A percentile compares a stretch with the other conserved stretches of the same genome.
Evolutionary conservation across 2,329 filamentous ascomycete species (phyloP).

Genomic region (Orbilia oligospora): DNA sequence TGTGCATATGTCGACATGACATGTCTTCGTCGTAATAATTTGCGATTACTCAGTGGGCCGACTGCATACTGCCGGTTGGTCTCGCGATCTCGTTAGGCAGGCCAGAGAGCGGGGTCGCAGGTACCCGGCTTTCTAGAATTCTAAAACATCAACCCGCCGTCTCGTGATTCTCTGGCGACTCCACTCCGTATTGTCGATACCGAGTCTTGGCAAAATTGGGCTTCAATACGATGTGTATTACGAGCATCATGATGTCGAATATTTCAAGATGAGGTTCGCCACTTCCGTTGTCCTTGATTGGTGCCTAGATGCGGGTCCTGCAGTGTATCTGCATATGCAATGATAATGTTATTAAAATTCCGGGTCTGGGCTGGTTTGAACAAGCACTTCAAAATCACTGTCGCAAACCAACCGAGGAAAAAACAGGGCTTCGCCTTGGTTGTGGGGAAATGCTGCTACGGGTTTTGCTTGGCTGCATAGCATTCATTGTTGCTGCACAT

Average conservation of each 20-base stretch:
- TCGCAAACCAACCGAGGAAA: not conserved
- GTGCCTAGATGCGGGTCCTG: conserved; percentile 43
- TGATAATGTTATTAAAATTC: conserved; percentile 29
- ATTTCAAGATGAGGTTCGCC: not conserved
- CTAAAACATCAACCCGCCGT: not conserved
- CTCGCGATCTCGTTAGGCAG: too few species aligned
- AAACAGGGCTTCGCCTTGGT: conserved; percentile 5
- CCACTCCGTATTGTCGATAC: not conserved
- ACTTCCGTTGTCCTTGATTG: conserved; percentile 5
- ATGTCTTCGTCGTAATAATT: not conserved
- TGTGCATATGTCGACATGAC: too few species aligned
- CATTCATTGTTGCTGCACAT: not conserved
- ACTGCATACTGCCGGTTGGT: not conserved
- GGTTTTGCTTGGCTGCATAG: conserved; percentile 25
- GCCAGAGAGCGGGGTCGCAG: not conserved
- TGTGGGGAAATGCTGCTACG: conserved; percentile 4
- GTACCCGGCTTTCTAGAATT: not conserved
- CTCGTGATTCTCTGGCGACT: not conserved
- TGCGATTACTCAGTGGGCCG: not conserved
- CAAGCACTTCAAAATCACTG: not conserved
- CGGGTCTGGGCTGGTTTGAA: conserved; percentile 12
- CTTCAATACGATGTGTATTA: not conserved
- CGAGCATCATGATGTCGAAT: not conserved
- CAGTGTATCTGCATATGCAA: conserved; percentile 4
- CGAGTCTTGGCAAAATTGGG: not conserved